phyloP scores from a whole-genome alignment of 2,329 filamentous ascomycete genomes.

The Penicillium sp. region DNA sequence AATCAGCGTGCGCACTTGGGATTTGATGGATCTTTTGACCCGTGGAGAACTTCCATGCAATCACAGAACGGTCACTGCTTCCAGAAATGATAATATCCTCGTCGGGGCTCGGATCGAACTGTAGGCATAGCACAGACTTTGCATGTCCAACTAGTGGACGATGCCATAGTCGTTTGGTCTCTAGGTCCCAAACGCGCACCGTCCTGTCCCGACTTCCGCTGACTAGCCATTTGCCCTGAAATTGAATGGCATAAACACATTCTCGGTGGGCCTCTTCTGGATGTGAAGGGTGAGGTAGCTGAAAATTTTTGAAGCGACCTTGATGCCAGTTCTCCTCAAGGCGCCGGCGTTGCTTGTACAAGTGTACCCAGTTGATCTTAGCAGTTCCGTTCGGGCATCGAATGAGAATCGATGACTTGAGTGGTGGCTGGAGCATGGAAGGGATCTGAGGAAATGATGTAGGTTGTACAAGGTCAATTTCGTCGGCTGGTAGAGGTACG shows the following conservation, averaged over 20 bases:
- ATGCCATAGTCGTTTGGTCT: slow-evolving; percentile 72
- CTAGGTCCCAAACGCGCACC: slow-evolving; percentile 85
- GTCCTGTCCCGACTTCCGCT: slow-evolving; percentile 89
- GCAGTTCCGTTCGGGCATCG: slow-evolving; percentile 34
- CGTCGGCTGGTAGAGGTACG: slow-evolving; percentile 12
- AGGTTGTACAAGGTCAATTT: slow-evolving; percentile 11
- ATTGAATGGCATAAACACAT: slow-evolving; percentile 94
- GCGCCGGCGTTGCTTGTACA: slow-evolving; percentile 82
- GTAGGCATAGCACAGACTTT: slow-evolving; percentile 88
- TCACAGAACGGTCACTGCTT: slow-evolving; percentile 86
- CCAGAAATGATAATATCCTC: slow-evolving; percentile 95
- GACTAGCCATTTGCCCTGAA: slow-evolving; percentile 79
- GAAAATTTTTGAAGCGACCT: slow-evolving; percentile 80
- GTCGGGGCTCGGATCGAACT: slow-evolving; percentile 84
- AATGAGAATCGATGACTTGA: slow-evolving; percentile 35
- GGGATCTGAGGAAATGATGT: slow-evolving; percentile 10
- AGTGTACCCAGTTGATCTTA: slow-evolving; percentile 85
- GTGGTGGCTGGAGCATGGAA: slow-evolving; percentile 19
- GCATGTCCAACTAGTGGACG: slow-evolving; percentile 73
- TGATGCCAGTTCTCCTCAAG: slow-evolving; percentile 90
- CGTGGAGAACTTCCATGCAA: slow-evolving; percentile 91
- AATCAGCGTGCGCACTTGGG: slow-evolving; percentile 76
- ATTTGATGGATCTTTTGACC: slow-evolving; percentile 78
- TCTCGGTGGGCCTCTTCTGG: slow-evolving; percentile 82
- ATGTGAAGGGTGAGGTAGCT: slow-evolving; percentile 79